Conservation (phyloP, 1,284 basidiomycete genomes). For the Peniophora sp. region DNA sequence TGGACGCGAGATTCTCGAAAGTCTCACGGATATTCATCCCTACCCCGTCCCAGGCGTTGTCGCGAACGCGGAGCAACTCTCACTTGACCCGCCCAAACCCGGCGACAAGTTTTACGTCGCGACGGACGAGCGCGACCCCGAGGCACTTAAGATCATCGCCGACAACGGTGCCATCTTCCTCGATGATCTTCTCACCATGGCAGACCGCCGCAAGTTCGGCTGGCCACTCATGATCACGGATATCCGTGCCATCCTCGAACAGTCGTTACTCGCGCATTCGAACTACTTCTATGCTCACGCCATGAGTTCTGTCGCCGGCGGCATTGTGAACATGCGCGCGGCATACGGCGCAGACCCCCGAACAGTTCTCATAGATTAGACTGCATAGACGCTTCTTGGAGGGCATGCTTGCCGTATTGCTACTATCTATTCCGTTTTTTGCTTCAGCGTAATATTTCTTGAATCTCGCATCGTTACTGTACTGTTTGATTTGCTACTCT, state of each 20-base stretch:
- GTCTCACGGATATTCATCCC: neutral
- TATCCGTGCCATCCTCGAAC: slow-evolving; percentile 31
- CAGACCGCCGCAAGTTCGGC: slow-evolving; percentile 27
- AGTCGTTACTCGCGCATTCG: slow-evolving; percentile 25
- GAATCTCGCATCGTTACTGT: no score
- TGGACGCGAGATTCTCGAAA: slow-evolving; percentile 16
- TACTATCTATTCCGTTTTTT: no score
- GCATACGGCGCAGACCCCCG: slow-evolving; percentile 16
- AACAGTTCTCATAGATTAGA: slow-evolving; percentile 16
- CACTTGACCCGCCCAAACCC: neutral
- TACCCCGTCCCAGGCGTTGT: neutral
- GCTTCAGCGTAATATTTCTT: no score
- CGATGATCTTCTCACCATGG: slow-evolving; percentile 25
- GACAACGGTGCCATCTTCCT: slow-evolving; percentile 28
- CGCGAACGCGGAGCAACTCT: neutral
- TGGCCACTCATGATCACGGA: slow-evolving; percentile 31
- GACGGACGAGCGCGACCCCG: slow-evolving; percentile 29
- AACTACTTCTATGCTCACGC: slow-evolving; percentile 32
- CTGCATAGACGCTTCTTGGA: neutral
- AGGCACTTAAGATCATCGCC: slow-evolving; percentile 23
- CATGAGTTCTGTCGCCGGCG: slow-evolving; percentile 31
- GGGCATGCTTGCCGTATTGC: no score
- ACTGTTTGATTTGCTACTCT: no score
- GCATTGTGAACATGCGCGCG: slow-evolving; percentile 28
- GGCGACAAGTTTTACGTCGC: slow-evolving; percentile 33